Evolutionary conservation across 225 moss, liverwort and hornwort species (phyloP), one percentile per base, ranked within the genome.

Genomic region (Sphagnum contortum): DNA sequence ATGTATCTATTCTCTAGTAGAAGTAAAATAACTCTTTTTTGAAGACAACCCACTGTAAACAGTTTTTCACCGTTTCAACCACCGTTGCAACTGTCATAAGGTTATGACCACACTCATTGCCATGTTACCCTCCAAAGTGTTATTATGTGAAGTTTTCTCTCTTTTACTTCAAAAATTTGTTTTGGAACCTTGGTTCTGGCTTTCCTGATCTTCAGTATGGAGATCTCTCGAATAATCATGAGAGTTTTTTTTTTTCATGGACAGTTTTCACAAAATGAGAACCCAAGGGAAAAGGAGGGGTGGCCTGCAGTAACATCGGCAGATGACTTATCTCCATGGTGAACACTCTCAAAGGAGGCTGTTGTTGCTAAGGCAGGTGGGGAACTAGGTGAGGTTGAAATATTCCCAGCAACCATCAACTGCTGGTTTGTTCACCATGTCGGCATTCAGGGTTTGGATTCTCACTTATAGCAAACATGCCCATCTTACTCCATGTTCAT

Each of bases 381-480:
- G 61, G 88, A 70, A 47, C 50, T 92, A 68, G 73, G 74, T 63
- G 82, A 82, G 69, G 82, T 88, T 10, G 88, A 92, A 68, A 92
- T 92, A 57, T 82, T 90, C 69, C 60, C 68, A 69, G 95, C 87
- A 47, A 2, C 78, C 52, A 90, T 92, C 50, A 92, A 96, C 69
- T 71, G 86, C 45, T 84, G 88, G 53, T 88, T 59, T 71, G 59
- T 87, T 48, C 74, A 85, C 60, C 5, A 57, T 12, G 73, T 83
- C 64, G 90, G 92, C 14, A 83, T 96, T 65, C 82, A 3, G 83
- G 78, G 3, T 72, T 96, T 14, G 95, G 95, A 51, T 96, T 96
- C 58, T 90, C 92, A 12, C 95, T 90, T 50, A 96, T 96, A 87
- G 81, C 90, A 6, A 90, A 92, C 73, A 92, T 90, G 45, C 95